These are phyloP conservation scores for Biscutella auriculata DNA, from an alignment of 441 rosid genomes.

Conservation along the genomic window DNA sequence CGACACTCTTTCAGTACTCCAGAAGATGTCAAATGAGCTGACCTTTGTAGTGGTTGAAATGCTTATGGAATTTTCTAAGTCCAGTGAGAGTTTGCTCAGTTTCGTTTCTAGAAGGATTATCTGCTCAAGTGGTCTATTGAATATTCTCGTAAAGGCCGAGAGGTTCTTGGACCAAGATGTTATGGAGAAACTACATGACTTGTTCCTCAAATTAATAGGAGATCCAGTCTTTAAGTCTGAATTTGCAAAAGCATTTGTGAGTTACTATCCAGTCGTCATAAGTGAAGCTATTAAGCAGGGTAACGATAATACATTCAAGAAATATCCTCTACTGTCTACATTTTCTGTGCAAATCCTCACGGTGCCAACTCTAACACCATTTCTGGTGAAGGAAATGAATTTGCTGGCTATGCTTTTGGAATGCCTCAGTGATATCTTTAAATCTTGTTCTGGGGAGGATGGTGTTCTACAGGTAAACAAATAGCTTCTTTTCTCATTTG, in stretches of 20 bases:
- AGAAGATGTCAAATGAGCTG: slow-evolving; percentile 53
- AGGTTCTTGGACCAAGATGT: slow-evolving; percentile 45
- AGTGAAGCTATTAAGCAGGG: slow-evolving; percentile 50
- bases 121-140: slow-evolving; percentile 49
- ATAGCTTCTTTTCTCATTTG: slow-evolving; percentile 5
- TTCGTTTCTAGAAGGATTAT: slow-evolving; percentile 65
- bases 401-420: slow-evolving; percentile 57
- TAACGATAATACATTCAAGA: slow-evolving; percentile 32
- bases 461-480: slow-evolving; percentile 57
- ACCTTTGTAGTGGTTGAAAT: slow-evolving; percentile 62
- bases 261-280: slow-evolving; percentile 67
- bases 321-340: slow-evolving; percentile 47
- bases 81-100: slow-evolving; percentile 91
- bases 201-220: slow-evolving; percentile 83
- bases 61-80: slow-evolving; percentile 70
- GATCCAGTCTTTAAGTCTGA: slow-evolving; percentile 85
- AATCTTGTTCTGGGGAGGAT: slow-evolving; percentile 68
- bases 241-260: slow-evolving; percentile 77
- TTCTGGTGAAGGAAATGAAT: slow-evolving; percentile 87
- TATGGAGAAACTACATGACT: slow-evolving; percentile 53
- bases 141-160: slow-evolving; percentile 72
- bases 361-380: slow-evolving; percentile 80
- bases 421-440: slow-evolving; percentile 63
- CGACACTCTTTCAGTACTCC: slow-evolving; percentile 22
- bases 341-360: slow-evolving; percentile 96